Percentiles rank a stretch among this genome's conserved stretches.
Evolutionary conservation across 495 filamentous ascomycete genomes (phyloP).

Genomic region (Bombardia bombarda): DNA sequence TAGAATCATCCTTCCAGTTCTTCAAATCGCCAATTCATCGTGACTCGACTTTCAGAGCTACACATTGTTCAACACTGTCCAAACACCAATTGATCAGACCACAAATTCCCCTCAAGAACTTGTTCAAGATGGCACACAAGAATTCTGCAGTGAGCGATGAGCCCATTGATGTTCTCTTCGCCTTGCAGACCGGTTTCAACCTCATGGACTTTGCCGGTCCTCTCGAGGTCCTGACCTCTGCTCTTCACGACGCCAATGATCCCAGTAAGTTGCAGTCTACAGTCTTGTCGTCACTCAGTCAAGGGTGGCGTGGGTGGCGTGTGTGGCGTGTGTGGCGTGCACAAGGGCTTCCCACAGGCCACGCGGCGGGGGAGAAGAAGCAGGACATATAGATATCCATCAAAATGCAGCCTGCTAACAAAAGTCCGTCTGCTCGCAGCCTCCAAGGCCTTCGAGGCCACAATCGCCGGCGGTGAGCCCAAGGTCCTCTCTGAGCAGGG

Average conservation of each 20-base stretch:
- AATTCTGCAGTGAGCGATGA: slow-evolving; percentile 39
- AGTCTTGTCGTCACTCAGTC: not conserved
- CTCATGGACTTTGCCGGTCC: slow-evolving; percentile 61
- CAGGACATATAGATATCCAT: too few relatives aligned
- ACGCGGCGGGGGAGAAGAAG: too few relatives aligned
- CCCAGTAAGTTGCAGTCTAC: slow-evolving; percentile 38
- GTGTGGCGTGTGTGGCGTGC: too few relatives aligned
- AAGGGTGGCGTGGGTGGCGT: too few relatives aligned
- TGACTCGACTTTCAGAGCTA: too few relatives aligned
- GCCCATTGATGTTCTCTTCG: slow-evolving; percentile 44
- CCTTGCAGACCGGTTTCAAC: slow-evolving; percentile 42
- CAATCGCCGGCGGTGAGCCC: slow-evolving; percentile 50
- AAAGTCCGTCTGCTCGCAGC: slow-evolving; percentile 22
- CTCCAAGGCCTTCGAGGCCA: slow-evolving; percentile 57
- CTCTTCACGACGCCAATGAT: slow-evolving; percentile 54
- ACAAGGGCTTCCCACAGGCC: too few relatives aligned
- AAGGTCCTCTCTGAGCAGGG: slow-evolving; percentile 60
- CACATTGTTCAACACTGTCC: too few relatives aligned
- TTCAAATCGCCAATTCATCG: too few relatives aligned
- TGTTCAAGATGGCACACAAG: slow-evolving; percentile 43
- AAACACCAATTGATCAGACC: too few relatives aligned
- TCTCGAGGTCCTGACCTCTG: slow-evolving; percentile 52
- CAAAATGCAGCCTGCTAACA: slow-evolving; percentile 7
- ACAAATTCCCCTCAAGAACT: not conserved
- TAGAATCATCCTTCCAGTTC: not conserved